phyloP scores from a whole-genome alignment of 306 rosid genomes.

The Abrus pulchellus region DNA sequence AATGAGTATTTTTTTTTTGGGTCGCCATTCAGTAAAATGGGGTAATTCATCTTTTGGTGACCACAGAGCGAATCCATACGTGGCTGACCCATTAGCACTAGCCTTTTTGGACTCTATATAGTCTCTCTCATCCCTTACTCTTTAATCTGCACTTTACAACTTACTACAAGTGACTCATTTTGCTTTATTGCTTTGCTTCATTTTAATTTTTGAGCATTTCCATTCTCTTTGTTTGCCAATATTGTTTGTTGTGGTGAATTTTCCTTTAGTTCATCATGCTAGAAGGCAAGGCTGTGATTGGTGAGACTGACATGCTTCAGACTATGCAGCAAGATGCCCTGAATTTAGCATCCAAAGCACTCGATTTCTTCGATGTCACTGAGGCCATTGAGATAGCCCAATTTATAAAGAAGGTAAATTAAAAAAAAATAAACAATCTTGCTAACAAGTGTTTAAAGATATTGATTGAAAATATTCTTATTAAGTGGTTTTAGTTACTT shows the following conservation, averaged over 20 bases:
- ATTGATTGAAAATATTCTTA: not conserved
- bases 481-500: not conserved
- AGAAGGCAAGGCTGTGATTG: conserved; percentile 86
- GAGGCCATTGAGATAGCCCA: conserved; percentile 86
- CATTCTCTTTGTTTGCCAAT: not conserved
- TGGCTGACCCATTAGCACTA: conserved; percentile 40
- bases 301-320: conserved; percentile 88
- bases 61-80: conserved; percentile 40
- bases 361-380: conserved; percentile 84
- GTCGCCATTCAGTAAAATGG: not conserved
- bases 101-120: conserved; percentile 19
- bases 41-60: not conserved
- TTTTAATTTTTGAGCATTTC: not conserved
- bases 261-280: conserved; percentile 58
- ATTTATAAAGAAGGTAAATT: conserved; percentile 74
- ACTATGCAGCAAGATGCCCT: conserved; percentile 84
- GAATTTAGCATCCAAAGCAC: conserved; percentile 82
- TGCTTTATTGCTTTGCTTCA: conserved; percentile 10
- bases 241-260: conserved; percentile 1
- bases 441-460: not conserved
- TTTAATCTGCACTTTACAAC: conserved; percentile 27
- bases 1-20: too few species aligned
- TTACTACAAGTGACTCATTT: conserved; percentile 4
- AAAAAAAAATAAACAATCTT: not conserved
- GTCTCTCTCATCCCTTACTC: not conserved